phyloP scores from a whole-genome alignment of 768 basidiomycete genomes.

The Nevesoporus exiguus region DNA sequence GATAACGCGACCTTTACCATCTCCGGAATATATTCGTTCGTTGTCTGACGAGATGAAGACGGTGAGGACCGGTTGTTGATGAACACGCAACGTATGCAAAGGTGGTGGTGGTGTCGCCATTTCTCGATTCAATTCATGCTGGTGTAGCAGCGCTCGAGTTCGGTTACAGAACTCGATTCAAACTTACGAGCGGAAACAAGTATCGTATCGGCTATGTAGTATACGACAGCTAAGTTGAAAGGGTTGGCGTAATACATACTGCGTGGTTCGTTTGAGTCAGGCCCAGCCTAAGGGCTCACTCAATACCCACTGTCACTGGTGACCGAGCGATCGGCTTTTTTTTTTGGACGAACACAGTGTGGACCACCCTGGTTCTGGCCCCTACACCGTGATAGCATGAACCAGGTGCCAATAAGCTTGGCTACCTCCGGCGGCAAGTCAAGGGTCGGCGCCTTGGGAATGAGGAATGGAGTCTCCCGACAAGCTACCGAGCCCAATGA shows the following conservation, averaged over 20 bases:
- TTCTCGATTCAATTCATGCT: too few species aligned
- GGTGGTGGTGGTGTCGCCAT: constrained; percentile 45
- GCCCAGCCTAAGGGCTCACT: too few species aligned
- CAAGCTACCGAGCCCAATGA: constrained; percentile 21
- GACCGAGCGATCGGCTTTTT: too few species aligned
- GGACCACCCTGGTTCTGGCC: not conserved
- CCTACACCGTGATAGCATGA: not conserved
- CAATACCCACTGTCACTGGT: too few species aligned
- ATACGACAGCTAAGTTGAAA: too few species aligned
- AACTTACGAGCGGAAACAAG: too few species aligned
- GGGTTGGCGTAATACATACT: too few species aligned
- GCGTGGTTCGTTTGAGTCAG: too few species aligned
- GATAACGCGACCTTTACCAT: constrained; percentile 71
- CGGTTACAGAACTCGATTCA: too few species aligned
- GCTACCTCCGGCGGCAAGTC: not conserved
- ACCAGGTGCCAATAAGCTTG: constrained; percentile 9
- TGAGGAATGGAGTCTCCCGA: constrained; percentile 24
- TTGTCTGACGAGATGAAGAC: constrained; percentile 69
- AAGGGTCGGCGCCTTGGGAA: not conserved
- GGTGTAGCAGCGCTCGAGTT: too few species aligned
- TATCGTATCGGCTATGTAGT: too few species aligned
- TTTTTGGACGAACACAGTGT: too few species aligned
- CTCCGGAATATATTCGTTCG: constrained; percentile 83
- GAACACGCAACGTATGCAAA: constrained; percentile 70
- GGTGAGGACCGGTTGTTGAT: constrained; percentile 58